Evolutionary conservation across 805 yeast genomes (phyloP).

Genomic region (Vanderwaltozyma polyspora): DNA sequence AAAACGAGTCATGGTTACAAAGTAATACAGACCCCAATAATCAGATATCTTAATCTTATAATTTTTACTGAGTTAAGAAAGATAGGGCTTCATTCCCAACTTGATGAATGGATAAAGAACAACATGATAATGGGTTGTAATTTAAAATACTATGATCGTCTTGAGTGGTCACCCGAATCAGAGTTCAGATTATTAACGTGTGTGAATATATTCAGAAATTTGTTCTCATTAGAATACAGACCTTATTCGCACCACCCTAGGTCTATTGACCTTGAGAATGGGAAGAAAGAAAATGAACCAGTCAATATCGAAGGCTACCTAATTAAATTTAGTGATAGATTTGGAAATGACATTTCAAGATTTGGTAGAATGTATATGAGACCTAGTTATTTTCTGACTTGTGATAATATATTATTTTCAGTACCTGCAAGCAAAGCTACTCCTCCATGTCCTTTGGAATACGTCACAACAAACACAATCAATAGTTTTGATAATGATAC

Average conservation of each 20-base stretch:
- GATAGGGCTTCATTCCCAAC: conserved; percentile 18
- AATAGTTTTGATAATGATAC: conserved; percentile 18
- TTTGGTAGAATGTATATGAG: conserved; percentile 36
- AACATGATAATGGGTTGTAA: conserved; percentile 38
- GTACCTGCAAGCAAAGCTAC: conserved; percentile 42
- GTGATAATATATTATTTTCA: conserved; percentile 50
- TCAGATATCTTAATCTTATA: conserved; percentile 15
- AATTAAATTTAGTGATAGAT: conserved; percentile 40
- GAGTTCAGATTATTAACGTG: conserved; percentile 33
- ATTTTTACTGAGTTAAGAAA: conserved; percentile 28
- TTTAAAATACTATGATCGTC: conserved; percentile 59
- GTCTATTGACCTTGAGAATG: neutral
- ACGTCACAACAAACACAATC: conserved; percentile 12
- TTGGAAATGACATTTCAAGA: conserved; percentile 31
- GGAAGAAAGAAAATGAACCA: conserved; percentile 40
- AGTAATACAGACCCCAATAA: conserved; percentile 15
- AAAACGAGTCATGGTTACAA: conserved; percentile 14
- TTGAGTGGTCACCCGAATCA: conserved; percentile 55
- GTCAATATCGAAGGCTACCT: conserved; percentile 74
- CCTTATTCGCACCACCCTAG: conserved; percentile 11
- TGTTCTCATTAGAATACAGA: conserved; percentile 54
- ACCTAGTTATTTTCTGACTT: conserved; percentile 52
- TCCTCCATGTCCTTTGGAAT: conserved; percentile 45
- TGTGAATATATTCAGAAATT: conserved; percentile 32
- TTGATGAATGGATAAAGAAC: conserved; percentile 16